Conservation (phyloP, 257 asterid genomes). For the Solanum pinnatisectum region DNA sequence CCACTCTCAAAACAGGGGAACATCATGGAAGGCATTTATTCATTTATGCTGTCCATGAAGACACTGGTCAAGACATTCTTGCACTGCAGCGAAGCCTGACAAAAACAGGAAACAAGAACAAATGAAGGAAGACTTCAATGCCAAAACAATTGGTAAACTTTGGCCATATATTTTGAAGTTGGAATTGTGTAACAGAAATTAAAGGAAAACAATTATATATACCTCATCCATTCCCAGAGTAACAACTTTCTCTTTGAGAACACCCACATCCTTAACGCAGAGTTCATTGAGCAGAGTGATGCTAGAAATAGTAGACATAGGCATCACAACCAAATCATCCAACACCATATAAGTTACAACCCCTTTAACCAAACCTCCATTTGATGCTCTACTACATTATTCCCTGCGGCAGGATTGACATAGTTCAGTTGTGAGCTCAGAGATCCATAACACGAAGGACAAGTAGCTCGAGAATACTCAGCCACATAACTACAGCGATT, state of each 20-base stretch:
- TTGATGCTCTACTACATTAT: not conserved
- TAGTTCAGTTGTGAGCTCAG: too few species aligned
- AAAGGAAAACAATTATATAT: not conserved
- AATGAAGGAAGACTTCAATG: not conserved
- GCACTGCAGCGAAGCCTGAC: not conserved
- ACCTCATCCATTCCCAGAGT: constrained; percentile 19
- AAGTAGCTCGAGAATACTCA: too few species aligned
- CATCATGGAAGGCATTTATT: not conserved
- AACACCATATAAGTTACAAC: constrained; percentile 22
- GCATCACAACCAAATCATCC: constrained; percentile 23
- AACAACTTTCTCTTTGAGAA: constrained; percentile 22
- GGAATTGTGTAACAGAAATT: too few species aligned
- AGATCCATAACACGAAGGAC: not conserved
- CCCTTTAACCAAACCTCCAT: not conserved
- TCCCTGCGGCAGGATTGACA: too few species aligned
- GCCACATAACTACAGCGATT: too few species aligned
- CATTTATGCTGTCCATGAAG: not conserved
- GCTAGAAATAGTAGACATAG: constrained; percentile 21
- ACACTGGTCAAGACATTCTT: not conserved
- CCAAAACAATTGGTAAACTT: not conserved
- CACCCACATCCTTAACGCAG: constrained; percentile 3
- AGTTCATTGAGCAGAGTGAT: constrained; percentile 14
- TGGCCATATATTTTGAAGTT: too few species aligned
- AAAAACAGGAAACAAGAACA: not conserved
- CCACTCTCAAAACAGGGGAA: not conserved